phyloP scores from a whole-genome alignment of 2,329 filamentous ascomycete species.

The Pseudogymnoascus verrucosus region DNA sequence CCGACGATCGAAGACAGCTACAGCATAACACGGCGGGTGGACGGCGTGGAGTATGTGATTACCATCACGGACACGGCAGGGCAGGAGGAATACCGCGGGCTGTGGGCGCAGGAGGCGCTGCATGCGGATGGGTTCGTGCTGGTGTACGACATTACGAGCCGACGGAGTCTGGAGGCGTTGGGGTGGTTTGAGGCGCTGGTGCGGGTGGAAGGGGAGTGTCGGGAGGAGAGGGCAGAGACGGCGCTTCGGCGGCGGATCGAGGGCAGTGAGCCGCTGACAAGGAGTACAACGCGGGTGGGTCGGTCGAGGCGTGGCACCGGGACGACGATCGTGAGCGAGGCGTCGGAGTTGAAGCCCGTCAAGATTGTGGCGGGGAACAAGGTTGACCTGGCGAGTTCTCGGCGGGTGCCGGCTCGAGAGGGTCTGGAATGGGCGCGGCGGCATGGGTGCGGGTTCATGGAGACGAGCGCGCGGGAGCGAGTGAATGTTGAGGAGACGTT shows the following conservation, averaged over 20 bases:
- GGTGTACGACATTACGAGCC: slow-evolving; percentile 78
- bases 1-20: slow-evolving; percentile 80
- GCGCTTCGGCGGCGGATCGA: slow-evolving; percentile 44
- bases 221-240: slow-evolving; percentile 43
- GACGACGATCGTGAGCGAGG: slow-evolving; percentile 26
- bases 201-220: slow-evolving; percentile 54
- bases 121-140: slow-evolving; percentile 75
- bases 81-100: slow-evolving; percentile 83
- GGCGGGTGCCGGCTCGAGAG: slow-evolving; percentile 59
- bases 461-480: slow-evolving; percentile 75
- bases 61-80: slow-evolving; percentile 75
- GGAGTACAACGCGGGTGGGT: slow-evolving; percentile 11
- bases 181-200: slow-evolving; percentile 77
- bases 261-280: slow-evolving; percentile 11
- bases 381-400: slow-evolving; percentile 65
- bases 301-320: slow-evolving; percentile 19
- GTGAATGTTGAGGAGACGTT: slow-evolving; percentile 89
- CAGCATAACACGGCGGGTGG: slow-evolving; percentile 70
- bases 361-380: slow-evolving; percentile 85
- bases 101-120: slow-evolving; percentile 75
- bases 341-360: slow-evolving; percentile 52
- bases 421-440: slow-evolving; percentile 71
- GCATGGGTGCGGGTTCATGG: slow-evolving; percentile 76
- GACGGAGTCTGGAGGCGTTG: slow-evolving; percentile 60
- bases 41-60: slow-evolving; percentile 70